Conservation (phyloP, 1,284 basidiomycete genomes). For the Ustilago loliicola region DNA sequence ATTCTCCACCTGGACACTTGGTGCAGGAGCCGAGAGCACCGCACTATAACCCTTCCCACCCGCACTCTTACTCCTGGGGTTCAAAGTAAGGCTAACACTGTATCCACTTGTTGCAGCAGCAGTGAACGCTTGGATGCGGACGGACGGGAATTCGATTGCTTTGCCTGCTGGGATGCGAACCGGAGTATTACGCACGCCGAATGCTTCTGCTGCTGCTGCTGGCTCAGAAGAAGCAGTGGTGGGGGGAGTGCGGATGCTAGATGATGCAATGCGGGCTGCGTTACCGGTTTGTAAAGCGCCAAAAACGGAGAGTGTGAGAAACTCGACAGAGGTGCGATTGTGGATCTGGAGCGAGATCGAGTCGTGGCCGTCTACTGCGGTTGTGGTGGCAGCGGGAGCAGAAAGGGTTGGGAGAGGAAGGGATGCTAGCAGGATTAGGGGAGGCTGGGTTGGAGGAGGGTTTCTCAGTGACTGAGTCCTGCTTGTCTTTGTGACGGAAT, state of each 20-base stretch:
- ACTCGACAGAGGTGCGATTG: constrained; percentile 33
- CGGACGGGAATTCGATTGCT: constrained; percentile 13
- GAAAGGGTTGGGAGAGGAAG: not conserved
- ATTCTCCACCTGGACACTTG: not conserved
- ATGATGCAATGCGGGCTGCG: constrained; percentile 14
- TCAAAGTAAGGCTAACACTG: constrained; percentile 24
- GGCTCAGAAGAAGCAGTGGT: not conserved
- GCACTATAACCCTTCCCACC: constrained; percentile 14
- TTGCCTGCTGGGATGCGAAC: constrained; percentile 8
- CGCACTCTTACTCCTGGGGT: constrained; percentile 5
- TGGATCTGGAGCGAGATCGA: constrained; percentile 33
- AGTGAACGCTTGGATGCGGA: constrained; percentile 29
- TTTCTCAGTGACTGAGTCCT: constrained; percentile 21
- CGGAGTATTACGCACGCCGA: constrained; percentile 34
- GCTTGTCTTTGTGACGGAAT: constrained; percentile 26
- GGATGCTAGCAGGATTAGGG: not conserved
- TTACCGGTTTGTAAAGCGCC: constrained; percentile 33
- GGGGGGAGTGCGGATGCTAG: constrained; percentile 23
- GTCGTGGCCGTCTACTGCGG: constrained; percentile 19
- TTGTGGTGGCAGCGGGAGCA: not conserved
- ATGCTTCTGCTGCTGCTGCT: constrained; percentile 7
- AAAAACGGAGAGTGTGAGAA: constrained; percentile 36
- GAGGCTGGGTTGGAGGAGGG: not conserved
- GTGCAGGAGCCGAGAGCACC: constrained; percentile 13
- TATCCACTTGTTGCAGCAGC: constrained; percentile 36